A percentile compares a stretch with the other conserved stretches of the same genome.
These are phyloP conservation scores for Meyerozyma elateridarum DNA, from an alignment of 1,139 yeast genomes.

Conservation along the genomic window DNA sequence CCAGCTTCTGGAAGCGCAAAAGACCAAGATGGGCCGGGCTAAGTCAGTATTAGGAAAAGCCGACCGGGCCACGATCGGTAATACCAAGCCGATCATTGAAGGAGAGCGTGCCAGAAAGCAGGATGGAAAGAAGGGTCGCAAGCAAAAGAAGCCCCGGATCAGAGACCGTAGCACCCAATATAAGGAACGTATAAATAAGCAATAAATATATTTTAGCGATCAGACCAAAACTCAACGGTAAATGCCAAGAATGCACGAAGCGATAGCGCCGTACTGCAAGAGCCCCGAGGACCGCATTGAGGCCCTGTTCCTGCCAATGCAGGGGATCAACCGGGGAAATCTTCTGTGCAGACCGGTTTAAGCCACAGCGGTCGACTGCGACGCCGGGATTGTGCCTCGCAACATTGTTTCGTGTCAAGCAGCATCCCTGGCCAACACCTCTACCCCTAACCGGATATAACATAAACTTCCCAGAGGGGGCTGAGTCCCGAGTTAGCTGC, in stretches of 20 bases:
- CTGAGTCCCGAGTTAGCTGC: slow-evolving; percentile 4
- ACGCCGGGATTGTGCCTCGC: no score
- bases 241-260: no score
- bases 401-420: no score
- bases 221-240: no score
- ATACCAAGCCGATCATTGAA: slow-evolving; percentile 48
- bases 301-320: slow-evolving; percentile 2
- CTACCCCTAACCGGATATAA: no score
- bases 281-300: not conserved
- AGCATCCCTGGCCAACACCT: no score
- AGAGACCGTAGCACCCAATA: slow-evolving; percentile 64
- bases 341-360: no score
- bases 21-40: slow-evolving; percentile 78
- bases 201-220: no score
- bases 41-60: slow-evolving; percentile 70
- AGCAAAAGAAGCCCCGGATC: slow-evolving; percentile 58
- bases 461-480: not conserved
- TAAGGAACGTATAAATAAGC: no score
- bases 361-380: no score
- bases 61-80: slow-evolving; percentile 65
- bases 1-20: slow-evolving; percentile 57
- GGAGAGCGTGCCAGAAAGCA: slow-evolving; percentile 77
- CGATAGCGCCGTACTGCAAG: no score
- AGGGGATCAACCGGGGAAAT: not conserved
- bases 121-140: slow-evolving; percentile 54